Percentiles rank a stretch among this genome's conserved stretches.
phyloP scores from a whole-genome alignment of 192 early-diverging fungal genomes.

The Chytriomyces hyalinus region DNA sequence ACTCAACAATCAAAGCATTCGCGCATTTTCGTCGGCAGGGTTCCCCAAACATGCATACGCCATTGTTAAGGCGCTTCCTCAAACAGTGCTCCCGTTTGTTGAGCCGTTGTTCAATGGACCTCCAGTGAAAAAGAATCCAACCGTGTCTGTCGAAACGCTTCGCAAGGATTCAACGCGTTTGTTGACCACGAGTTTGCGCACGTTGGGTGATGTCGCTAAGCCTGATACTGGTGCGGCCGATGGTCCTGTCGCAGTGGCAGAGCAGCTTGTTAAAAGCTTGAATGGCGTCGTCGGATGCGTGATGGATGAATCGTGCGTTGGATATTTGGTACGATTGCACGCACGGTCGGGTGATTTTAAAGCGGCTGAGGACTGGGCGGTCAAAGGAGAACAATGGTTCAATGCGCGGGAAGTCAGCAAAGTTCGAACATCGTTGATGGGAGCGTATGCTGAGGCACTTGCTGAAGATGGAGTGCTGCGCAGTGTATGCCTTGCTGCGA shows the following conservation, averaged over 20 bases:
- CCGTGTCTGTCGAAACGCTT: conserved; percentile 1
- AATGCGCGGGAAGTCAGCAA: neutral
- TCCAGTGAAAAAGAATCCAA: neutral
- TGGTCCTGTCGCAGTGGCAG: neutral
- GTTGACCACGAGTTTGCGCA: neutral
- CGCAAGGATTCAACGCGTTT: conserved; percentile 8
- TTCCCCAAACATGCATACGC: conserved; percentile 3
- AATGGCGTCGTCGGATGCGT: conserved; percentile 10
- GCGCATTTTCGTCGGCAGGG: neutral
- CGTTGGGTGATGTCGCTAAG: too few relatives aligned
- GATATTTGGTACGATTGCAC: neutral
- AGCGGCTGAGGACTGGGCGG: neutral
- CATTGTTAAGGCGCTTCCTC: neutral
- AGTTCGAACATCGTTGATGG: conserved; percentile 1
- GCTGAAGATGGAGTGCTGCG: too few relatives aligned
- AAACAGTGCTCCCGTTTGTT: neutral
- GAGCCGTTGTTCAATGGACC: neutral
- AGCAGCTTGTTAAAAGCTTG: conserved; percentile 1
- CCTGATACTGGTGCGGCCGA: too few relatives aligned
- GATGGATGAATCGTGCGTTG: neutral
- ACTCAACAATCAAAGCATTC: neutral
- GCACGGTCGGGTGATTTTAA: neutral
- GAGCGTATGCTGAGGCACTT: neutral
- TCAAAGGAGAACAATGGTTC: neutral
- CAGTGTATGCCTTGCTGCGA: too few relatives aligned